These are phyloP conservation scores for Penicillium sp. DNA, from an alignment of 2,329 filamentous ascomycete species.

Conservation along the genomic window DNA sequence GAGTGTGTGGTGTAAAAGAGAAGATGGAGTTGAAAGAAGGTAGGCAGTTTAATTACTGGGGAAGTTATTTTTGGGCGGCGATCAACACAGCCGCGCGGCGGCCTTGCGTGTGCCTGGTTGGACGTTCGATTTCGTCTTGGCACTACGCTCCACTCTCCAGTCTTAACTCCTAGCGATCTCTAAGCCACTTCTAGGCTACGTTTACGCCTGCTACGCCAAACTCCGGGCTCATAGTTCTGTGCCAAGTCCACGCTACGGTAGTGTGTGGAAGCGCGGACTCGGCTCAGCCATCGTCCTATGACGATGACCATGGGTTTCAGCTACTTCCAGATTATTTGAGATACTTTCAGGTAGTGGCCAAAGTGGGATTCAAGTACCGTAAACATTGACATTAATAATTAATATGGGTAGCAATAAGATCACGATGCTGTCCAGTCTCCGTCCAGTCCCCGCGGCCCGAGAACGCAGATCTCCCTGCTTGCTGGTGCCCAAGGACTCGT, in stretches of 20 bases:
- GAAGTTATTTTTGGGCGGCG: slow-evolving; percentile 25
- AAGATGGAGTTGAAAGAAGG: not conserved
- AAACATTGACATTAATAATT: slow-evolving; percentile 28
- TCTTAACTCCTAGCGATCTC: not conserved
- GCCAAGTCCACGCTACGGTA: slow-evolving; percentile 1
- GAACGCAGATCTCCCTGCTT: not conserved
- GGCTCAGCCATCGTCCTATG: not conserved
- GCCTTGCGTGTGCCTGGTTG: slow-evolving; percentile 5
- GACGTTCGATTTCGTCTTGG: not conserved
- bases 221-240: not conserved
- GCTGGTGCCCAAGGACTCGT: slow-evolving; percentile 1
- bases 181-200: not conserved
- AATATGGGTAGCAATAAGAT: slow-evolving; percentile 16
- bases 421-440: not conserved
- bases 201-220: not conserved
- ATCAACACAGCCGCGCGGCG: slow-evolving; percentile 27
- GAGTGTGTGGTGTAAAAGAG: slow-evolving; percentile 2
- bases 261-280: not conserved
- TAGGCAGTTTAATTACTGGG: slow-evolving; percentile 21
- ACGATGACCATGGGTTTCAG: not conserved
- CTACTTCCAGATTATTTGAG: not conserved
- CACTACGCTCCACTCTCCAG: not conserved
- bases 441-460: not conserved
- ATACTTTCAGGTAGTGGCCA: not conserved
- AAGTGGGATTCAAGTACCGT: not conserved